Conservation (phyloP, 768 basidiomycete species). For the Mycena vulgaris region DNA sequence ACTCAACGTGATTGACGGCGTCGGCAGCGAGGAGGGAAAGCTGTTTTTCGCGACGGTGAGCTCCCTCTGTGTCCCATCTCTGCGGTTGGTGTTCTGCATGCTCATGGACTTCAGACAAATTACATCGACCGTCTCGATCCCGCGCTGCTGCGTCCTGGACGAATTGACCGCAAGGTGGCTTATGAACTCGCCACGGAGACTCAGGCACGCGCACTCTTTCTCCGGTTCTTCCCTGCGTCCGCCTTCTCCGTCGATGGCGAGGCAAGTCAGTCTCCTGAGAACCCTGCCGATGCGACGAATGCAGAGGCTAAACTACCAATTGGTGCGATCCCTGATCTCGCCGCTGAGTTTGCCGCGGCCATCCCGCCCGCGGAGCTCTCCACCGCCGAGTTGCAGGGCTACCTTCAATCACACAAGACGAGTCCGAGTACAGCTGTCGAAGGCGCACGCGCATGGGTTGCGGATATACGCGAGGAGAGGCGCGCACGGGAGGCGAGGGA, state of each 20-base stretch:
- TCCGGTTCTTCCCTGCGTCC: slow-evolving; percentile 51
- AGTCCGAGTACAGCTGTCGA: slow-evolving; percentile 53
- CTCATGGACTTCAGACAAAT: too few species aligned
- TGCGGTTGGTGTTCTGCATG: too few species aligned
- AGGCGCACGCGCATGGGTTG: slow-evolving; percentile 60
- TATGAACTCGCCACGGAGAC: slow-evolving; percentile 47
- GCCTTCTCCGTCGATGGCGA: too few species aligned
- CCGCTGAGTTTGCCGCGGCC: slow-evolving; percentile 56
- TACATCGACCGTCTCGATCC: slow-evolving; percentile 53
- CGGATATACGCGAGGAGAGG: slow-evolving; percentile 51
- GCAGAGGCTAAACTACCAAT: too few species aligned
- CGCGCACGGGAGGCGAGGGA: slow-evolving; percentile 52
- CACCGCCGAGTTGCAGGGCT: slow-evolving; percentile 75
- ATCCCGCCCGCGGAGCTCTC: slow-evolving; percentile 68
- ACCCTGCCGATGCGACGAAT: too few species aligned
- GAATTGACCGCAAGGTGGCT: slow-evolving; percentile 52
- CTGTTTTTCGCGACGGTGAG: slow-evolving; percentile 37
- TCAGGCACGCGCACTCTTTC: slow-evolving; percentile 50
- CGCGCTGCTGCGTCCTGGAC: slow-evolving; percentile 53
- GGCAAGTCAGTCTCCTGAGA: too few species aligned
- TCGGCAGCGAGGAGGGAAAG: slow-evolving; percentile 54
- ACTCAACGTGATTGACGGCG: slow-evolving; percentile 56
- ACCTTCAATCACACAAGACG: slow-evolving; percentile 62
- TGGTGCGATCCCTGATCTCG: too few species aligned
- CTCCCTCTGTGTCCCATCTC: slow-evolving; percentile 25